Conservation (phyloP, 2,329 filamentous ascomycete species). For the Boeremia lycopersici region DNA sequence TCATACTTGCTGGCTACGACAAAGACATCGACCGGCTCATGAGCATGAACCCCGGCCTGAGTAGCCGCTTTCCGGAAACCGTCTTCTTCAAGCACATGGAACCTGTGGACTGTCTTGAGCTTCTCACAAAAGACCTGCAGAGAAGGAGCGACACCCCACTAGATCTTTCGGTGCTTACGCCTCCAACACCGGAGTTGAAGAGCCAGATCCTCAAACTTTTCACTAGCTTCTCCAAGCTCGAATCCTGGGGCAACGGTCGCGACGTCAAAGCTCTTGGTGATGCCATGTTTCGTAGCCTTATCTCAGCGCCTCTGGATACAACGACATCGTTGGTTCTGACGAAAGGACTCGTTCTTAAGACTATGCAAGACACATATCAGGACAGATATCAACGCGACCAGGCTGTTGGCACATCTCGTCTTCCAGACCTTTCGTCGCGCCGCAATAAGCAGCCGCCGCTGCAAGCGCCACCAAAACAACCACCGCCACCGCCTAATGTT, state of each 20-base stretch:
- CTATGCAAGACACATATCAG: constrained; percentile 40
- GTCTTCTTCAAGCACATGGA: constrained; percentile 59
- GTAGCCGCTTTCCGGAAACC: constrained; percentile 68
- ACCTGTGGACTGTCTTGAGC: not conserved
- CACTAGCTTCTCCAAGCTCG: constrained; percentile 47
- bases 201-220: constrained; percentile 46
- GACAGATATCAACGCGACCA: constrained; percentile 38
- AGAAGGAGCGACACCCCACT: constrained; percentile 41
- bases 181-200: constrained; percentile 21
- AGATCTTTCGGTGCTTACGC: constrained; percentile 31
- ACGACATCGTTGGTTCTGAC: constrained; percentile 28
- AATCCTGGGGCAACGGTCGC: constrained; percentile 67
- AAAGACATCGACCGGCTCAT: constrained; percentile 69
- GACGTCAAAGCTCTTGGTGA: constrained; percentile 64
- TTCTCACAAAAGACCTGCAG: constrained; percentile 31
- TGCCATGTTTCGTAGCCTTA: constrained; percentile 52
- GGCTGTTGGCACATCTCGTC: constrained; percentile 17
- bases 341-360: constrained; percentile 28
- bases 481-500: not conserved
- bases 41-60: constrained; percentile 65
- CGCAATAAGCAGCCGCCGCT: not conserved
- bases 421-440: not conserved
- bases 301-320: constrained; percentile 30
- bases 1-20: constrained; percentile 73
- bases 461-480: not conserved